Evolutionary conservation across 306 rosid genomes (phyloP), one percentile per base, ranked within the genome.

Genomic region (Cucumis cinereus): DNA sequence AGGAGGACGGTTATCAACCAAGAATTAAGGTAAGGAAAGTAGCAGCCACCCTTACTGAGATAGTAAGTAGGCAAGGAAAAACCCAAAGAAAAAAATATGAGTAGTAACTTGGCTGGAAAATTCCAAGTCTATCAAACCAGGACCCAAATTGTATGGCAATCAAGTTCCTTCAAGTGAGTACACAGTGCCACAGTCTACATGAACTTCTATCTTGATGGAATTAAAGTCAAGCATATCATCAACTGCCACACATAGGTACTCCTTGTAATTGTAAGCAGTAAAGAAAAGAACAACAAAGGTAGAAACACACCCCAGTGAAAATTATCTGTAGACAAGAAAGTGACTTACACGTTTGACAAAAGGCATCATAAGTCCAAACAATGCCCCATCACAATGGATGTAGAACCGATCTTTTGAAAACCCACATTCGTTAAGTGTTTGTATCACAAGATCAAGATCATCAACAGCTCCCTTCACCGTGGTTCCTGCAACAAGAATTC

Each of bases 351-450:
- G 79, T 59, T 89, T 79, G 71, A 86, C 78, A 59, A 89, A 91
- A 41, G 96, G 93, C 79, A 91, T 76, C 93, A 91, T 91, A 23
- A 86, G 86, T 64, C 93, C 96, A 26, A 83, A 84, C 26, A 91
- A 60, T 2, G 93, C 93, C 47, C 84, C 96, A 26, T 89, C 93
- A n/a, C 92, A 89, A 23, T 90, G 91, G 69, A 90, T 89, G 45
- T 91, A 89, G 84, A 91, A 91, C 62, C 87, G 83, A 55, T 88
- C 88, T 13, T 40, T 81, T 2, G 81, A 16, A 61, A 83, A 91
- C 14, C 90, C 97, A 82, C 85, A 49, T 76, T 85, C 84, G 54
- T 82, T 82, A 12, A 90, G 92, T 55, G 86, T 82, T 75, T 76
- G 38, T 75, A 88, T 79, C 12, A 88, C 88, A 14, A 86, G 86